phyloP scores from a whole-genome alignment of 2,329 filamentous ascomycete genomes.

The Cladosporium austrohemisphaericum region DNA sequence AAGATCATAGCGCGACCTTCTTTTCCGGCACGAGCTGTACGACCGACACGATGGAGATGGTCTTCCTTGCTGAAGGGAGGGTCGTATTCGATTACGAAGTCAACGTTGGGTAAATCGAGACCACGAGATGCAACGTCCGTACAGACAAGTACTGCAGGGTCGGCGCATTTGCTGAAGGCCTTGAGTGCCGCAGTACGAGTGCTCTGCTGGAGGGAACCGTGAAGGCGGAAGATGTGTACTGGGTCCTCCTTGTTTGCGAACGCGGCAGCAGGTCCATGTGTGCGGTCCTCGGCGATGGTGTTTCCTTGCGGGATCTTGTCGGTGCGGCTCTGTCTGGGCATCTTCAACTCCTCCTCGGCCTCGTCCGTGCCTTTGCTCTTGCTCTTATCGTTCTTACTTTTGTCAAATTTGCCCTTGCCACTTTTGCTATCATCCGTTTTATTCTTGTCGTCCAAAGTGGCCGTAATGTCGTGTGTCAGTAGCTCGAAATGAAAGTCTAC shows the following conservation, averaged over 20 bases:
- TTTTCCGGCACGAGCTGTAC: slow-evolving; percentile 88
- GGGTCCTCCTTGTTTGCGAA: slow-evolving; percentile 62
- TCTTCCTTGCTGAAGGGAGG: slow-evolving; percentile 90
- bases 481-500: slow-evolving; percentile 95
- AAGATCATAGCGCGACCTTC: slow-evolving; percentile 85
- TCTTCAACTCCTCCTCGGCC: slow-evolving; percentile 14
- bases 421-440: slow-evolving; percentile 26
- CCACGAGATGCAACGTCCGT: slow-evolving; percentile 95
- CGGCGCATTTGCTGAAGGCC: slow-evolving; percentile 69
- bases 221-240: slow-evolving; percentile 79
- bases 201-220: slow-evolving; percentile 85
- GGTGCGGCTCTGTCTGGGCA: slow-evolving; percentile 31
- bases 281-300: slow-evolving; percentile 42
- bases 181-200: slow-evolving; percentile 81
- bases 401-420: slow-evolving; percentile 20
- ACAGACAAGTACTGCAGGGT: slow-evolving; percentile 80
- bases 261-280: slow-evolving; percentile 45
- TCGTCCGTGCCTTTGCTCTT: slow-evolving; percentile 21
- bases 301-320: slow-evolving; percentile 42
- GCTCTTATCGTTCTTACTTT: slow-evolving; percentile 24
- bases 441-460: slow-evolving; percentile 34
- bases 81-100: slow-evolving; percentile 93
- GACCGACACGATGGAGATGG: slow-evolving; percentile 89
- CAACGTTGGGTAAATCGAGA: slow-evolving; percentile 90
- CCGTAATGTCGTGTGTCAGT: slow-evolving; percentile 50